phyloP scores from a whole-genome alignment of 2,329 filamentous ascomycete genomes.

The Diplodia seriata region DNA sequence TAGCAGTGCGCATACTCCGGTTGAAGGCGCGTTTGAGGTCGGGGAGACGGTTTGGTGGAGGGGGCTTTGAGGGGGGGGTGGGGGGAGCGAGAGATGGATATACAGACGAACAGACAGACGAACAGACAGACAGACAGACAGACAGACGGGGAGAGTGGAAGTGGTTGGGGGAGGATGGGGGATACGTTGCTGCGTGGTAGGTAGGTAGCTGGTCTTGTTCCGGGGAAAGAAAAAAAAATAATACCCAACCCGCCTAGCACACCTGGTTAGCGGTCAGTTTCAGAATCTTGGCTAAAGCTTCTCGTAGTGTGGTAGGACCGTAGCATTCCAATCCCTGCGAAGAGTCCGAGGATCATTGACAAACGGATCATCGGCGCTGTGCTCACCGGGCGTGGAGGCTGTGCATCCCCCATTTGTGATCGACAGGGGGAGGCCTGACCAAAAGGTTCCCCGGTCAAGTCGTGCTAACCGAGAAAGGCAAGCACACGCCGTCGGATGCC shows the following conservation, averaged over 20 bases:
- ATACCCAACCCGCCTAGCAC: no score
- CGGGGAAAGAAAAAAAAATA: no score
- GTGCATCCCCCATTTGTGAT: not conserved
- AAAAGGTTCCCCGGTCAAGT: not conserved
- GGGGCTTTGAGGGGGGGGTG: constrained; percentile 58
- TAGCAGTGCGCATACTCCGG: constrained; percentile 61
- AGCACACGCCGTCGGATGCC: not conserved
- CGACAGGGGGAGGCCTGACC: not conserved
- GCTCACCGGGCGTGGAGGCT: not conserved
- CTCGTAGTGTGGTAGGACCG: no score
- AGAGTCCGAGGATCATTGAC: not conserved
- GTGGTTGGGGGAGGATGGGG: no score
- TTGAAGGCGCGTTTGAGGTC: constrained; percentile 64
- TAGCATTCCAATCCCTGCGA: not conserved
- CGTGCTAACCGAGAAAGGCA: not conserved
- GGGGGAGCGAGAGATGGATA: no score
- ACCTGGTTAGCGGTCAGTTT: no score
- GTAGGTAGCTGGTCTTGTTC: no score
- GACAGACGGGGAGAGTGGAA: no score
- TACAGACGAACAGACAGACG: no score
- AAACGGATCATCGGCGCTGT: not conserved
- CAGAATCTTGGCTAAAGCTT: no score
- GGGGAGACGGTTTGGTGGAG: constrained; percentile 71
- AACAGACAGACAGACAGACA: no score
- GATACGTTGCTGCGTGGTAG: no score